Conservation (phyloP, 2,329 filamentous ascomycete genomes). For the Aureobasidium sp. region DNA sequence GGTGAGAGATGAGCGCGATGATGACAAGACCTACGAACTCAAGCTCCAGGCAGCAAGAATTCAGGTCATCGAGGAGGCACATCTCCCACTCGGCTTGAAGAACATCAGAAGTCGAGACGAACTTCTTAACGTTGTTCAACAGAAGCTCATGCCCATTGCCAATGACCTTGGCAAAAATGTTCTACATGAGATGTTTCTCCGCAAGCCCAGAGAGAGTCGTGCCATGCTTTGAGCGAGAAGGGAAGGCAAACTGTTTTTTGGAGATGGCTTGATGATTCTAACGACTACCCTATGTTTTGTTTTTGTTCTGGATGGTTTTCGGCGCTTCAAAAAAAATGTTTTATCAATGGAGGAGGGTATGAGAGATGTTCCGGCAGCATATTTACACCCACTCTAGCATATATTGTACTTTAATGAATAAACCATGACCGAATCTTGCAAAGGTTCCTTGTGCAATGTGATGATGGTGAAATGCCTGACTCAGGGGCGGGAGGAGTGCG, state of each 20-base stretch:
- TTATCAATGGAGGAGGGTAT: neutral
- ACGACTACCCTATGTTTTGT: neutral
- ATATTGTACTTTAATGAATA: slow-evolving; percentile 3
- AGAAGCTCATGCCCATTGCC: neutral
- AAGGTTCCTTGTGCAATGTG: neutral
- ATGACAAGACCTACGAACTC: neutral
- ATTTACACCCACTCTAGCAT: neutral
- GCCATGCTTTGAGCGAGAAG: neutral
- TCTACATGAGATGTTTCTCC: neutral
- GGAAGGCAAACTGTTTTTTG: neutral
- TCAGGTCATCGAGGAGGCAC: slow-evolving; percentile 1
- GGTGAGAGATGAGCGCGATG: neutral
- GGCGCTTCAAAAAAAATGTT: neutral
- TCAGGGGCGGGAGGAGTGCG: neutral
- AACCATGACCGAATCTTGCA: neutral
- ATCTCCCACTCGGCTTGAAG: neutral
- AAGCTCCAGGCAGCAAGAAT: neutral
- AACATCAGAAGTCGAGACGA: neutral
- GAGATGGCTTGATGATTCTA: neutral
- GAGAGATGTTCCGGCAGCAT: slow-evolving; percentile 1
- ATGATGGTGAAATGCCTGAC: neutral
- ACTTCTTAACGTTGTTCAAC: neutral
- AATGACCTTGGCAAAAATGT: neutral
- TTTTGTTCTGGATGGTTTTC: neutral
- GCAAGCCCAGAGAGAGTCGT: neutral